Base-by-base conservation (phyloP, 2,329 filamentous ascomycete species). In the Neopestalotiopsis clavispora region DNA sequence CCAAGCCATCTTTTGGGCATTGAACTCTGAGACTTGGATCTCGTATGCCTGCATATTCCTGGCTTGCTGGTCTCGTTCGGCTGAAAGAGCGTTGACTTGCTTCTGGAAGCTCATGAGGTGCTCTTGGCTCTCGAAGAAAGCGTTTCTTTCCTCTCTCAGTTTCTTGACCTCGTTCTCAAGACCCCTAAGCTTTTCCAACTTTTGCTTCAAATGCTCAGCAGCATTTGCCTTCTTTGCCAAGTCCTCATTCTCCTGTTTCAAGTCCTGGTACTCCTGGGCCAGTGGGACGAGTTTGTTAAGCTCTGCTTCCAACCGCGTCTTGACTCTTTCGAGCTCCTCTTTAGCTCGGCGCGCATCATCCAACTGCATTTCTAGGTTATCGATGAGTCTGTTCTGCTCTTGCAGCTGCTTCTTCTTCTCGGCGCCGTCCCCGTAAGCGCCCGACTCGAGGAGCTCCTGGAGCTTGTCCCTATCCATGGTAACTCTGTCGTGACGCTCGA, bases 381-480 rank as follows among this genome's bases (percentile, higher is more conserved):
- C 89, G 75, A 95, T 94, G 64, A 94, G 83, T 69, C 91, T 86
- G 77, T 93, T 90, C 74, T 92, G 90, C 73, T 94, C 89, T 56
- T 87, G 86, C 30, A 91, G 82, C 72, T 87, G 63, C 38, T 65
- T 68, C 49, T 45, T 70, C 49, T 62, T 65, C 49, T 66, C 58
- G 13, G 69, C 69, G 30, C 72, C 83, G 77, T 65, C 87, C 76
- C 67, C 86, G 79, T 75, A 84, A 9, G 86, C 83, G 76, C 89
- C 85, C 40, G 84, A 80, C 67, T 88, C 84, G 57, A 88, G 83
- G 73, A 86, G 85, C 70, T 85, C 85, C 63, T 87, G 84, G 70
- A 88, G 83, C 32, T 85, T 78, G 69, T 89, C 86, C 66, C 90
- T 88, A 74, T 92, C 85, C 62, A 87, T 85, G 73, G 91, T 87